These are phyloP conservation scores for Plantago ovata DNA, from an alignment of 257 asterid species.

Conservation along the genomic window DNA sequence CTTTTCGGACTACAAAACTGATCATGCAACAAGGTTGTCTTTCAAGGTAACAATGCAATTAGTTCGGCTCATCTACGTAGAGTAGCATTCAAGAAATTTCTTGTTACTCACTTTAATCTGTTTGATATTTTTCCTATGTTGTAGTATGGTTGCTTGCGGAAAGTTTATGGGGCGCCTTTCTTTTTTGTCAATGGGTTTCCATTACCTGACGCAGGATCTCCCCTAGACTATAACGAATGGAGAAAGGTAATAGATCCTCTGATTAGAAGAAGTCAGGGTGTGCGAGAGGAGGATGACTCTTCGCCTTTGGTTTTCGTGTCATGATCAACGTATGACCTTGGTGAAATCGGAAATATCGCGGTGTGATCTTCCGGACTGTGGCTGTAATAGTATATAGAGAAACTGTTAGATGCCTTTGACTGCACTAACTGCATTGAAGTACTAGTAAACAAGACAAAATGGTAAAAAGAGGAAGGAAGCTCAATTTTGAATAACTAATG, in stretches of 20 bases:
- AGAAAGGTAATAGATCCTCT: conserved; percentile 54
- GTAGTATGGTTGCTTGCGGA: conserved; percentile 82
- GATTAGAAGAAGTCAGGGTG: conserved; percentile 23
- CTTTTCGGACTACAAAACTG: conserved; percentile 48
- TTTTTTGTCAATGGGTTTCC: conserved; percentile 92
- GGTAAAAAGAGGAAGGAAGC: too few species aligned
- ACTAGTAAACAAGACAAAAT: too few species aligned
- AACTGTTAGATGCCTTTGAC: too few species aligned
- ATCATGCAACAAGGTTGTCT: conserved; percentile 57
- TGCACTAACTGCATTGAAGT: too few species aligned
- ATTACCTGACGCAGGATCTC: conserved; percentile 63
- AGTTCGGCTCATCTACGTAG: not conserved
- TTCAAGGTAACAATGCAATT: conserved; percentile 59
- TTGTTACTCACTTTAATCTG: not conserved
- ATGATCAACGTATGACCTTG: not conserved
- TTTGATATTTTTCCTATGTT: conserved; percentile 1
- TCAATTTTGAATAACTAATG: too few species aligned
- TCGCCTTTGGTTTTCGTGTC: conserved; percentile 12
- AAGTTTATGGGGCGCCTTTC: conserved; percentile 82
- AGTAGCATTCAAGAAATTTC: not conserved
- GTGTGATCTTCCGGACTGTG: too few species aligned
- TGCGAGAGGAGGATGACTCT: not conserved
- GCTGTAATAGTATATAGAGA: too few species aligned
- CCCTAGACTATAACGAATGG: conserved; percentile 54
- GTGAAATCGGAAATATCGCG: too few species aligned